Evolutionary conservation across 371 early-diverging fungal genomes (phyloP), one percentile per base, ranked within the genome.

Genomic region (Mortierella sp.): DNA sequence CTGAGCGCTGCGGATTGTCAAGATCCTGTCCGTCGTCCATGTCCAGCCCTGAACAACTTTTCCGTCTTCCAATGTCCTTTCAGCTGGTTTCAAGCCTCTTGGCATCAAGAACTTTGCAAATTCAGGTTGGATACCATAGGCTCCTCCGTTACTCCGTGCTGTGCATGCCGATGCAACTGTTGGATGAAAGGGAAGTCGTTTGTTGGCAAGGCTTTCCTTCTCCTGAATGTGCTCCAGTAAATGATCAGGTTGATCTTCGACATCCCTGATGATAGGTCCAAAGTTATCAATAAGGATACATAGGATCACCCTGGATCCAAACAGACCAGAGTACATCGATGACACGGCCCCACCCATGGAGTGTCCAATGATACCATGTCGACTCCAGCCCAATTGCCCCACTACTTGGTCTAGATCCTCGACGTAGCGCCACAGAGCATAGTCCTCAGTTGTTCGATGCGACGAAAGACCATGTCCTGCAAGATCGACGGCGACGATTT

Each of bases 291-390:
- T 58, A 16, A 76, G 31, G 28, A 76, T 45, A 41, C 65, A 65
- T 3, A 69, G 50, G 0, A 58, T 54, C 34, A 65, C 50, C 22
- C 74, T 68, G 28, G 64, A 60, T 16, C 25, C 53, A 40, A 25
- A 76, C 7, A 76, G 51, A 16, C 77, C 77, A 0, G 70, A 19
- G 31, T 76, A 76, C 28, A 69, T 31, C 17, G 77, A 50, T 14
- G 70, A 47, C 27, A 58, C 45, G 45, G 69, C 77, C 0, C 77
- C 77, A 10, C 77, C 77, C 77, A 76, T 69, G 22, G 65, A 64
- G n/a, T 76, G 77, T 17, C 70, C 77, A 14, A 76, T 51, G 24
- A 76, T 53, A 29, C 65, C 77, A 55, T 76, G 77, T n/a, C 50
- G 48, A 16, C 60, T 27, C 77, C 77, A 76, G 28, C 77, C 77